phyloP scores from a whole-genome alignment of 768 basidiomycete genomes.

The Serendipita sp. region DNA sequence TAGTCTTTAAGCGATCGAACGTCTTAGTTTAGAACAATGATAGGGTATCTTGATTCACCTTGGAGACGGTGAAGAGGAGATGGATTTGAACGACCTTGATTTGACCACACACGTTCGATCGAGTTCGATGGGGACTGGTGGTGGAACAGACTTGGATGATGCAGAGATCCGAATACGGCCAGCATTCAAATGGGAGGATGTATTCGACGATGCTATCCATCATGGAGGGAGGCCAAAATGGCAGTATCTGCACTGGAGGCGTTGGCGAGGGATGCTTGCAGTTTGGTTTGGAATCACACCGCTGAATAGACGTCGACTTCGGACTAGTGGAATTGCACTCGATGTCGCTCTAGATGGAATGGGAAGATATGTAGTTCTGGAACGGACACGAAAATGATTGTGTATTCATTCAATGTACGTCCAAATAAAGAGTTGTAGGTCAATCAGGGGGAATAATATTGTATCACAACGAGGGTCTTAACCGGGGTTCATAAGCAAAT shows the following conservation, averaged over 20 bases:
- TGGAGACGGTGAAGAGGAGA: conserved; percentile 31
- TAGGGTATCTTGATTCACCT: conserved; percentile 51
- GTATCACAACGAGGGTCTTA: background rate
- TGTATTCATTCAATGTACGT: background rate
- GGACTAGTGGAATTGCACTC: conserved; percentile 41
- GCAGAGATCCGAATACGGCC: conserved; percentile 42
- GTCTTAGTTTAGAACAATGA: background rate
- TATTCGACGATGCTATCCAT: conserved; percentile 37
- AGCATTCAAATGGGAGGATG: conserved; percentile 53
- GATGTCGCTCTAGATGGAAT: conserved; percentile 37
- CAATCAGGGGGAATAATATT: background rate
- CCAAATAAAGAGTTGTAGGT: background rate
- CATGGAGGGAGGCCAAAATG: conserved; percentile 21
- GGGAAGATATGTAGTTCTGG: conserved; percentile 39
- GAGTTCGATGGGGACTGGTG: conserved; percentile 47
- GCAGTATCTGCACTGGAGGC: conserved; percentile 13
- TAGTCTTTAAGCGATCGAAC: background rate
- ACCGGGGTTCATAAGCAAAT: background rate
- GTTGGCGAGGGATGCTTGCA: conserved; percentile 35
- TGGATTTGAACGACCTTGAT: conserved; percentile 53
- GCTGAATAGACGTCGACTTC: conserved; percentile 35
- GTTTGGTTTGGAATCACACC: conserved; percentile 58
- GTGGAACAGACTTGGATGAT: conserved; percentile 58
- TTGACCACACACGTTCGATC: conserved; percentile 30
- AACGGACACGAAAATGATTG: conserved; percentile 7